phyloP scores from a whole-genome alignment of 345 rosid species.

The Euphorbia peplus region DNA sequence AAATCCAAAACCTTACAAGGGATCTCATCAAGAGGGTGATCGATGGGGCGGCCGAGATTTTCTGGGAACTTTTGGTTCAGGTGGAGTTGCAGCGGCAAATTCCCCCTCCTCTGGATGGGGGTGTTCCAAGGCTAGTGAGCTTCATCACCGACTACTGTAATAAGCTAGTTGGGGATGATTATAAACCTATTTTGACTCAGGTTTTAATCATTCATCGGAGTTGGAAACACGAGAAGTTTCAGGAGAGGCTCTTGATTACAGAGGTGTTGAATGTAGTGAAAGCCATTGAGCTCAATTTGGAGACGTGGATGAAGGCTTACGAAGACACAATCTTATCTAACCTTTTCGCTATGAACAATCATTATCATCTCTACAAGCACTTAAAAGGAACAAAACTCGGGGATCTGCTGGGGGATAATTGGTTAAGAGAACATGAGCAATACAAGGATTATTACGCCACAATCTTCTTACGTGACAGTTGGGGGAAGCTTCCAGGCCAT shows the following conservation, averaged over 20 bases:
- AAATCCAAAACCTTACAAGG: slow-evolving; percentile 90
- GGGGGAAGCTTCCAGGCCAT: slow-evolving; percentile 89
- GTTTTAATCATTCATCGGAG: slow-evolving; percentile 81
- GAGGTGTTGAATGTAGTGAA: slow-evolving; percentile 69
- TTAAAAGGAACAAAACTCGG: slow-evolving; percentile 85
- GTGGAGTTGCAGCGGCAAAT: slow-evolving; percentile 82
- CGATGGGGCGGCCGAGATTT: slow-evolving; percentile 86
- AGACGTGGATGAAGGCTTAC: slow-evolving; percentile 77
- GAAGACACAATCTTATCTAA: slow-evolving; percentile 51
- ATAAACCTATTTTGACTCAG: slow-evolving; percentile 74
- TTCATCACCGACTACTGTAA: slow-evolving; percentile 87
- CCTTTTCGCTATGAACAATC: slow-evolving; percentile 87
- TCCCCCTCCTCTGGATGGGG: slow-evolving; percentile 82
- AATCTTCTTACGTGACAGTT: slow-evolving; percentile 69
- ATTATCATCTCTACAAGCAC: slow-evolving; percentile 83
- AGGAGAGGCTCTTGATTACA: slow-evolving; percentile 63
- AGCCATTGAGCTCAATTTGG: slow-evolving; percentile 72
- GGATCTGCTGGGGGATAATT: slow-evolving; percentile 67
- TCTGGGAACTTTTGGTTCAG: slow-evolving; percentile 91
- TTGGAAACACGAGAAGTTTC: slow-evolving; percentile 92
- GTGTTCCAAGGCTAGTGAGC: slow-evolving; percentile 74
- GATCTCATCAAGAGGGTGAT: slow-evolving; percentile 88
- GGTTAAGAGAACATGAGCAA: slow-evolving; percentile 88
- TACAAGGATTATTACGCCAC: slow-evolving; percentile 65
- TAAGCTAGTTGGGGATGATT: slow-evolving; percentile 74